These are phyloP conservation scores for Trypanosoma congolense DNA, from an alignment of 208 protist genomes.

Conservation along the genomic window DNA sequence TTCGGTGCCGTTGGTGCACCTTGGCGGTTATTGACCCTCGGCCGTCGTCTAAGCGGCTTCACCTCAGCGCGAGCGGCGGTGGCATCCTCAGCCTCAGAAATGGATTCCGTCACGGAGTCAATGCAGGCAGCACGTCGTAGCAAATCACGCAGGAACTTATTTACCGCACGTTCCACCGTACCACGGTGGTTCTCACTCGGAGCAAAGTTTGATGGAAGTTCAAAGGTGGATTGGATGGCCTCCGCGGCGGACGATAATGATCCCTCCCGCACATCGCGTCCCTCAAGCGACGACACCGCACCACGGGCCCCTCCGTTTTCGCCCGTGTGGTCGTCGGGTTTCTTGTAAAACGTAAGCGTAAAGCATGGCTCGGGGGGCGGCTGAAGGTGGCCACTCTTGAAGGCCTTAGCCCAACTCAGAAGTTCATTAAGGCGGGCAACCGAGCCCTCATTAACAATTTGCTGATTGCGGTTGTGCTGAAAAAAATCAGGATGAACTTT, in stretches of 20 bases:
- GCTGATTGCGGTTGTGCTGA: constrained; percentile 69
- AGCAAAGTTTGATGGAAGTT: constrained; percentile 70
- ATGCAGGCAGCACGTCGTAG: constrained; percentile 81
- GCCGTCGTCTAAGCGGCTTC: constrained; percentile 62
- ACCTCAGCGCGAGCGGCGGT: constrained; percentile 69
- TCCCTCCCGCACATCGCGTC: constrained; percentile 4
- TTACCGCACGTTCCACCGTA: constrained; percentile 75
- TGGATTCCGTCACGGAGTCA: constrained; percentile 69
- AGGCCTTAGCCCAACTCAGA: constrained; percentile 84
- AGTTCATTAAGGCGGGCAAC: constrained; percentile 90
- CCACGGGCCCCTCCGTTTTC: not conserved
- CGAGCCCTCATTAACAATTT: constrained; percentile 75
- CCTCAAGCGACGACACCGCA: constrained; percentile 15
- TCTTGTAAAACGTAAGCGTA: constrained; percentile 79
- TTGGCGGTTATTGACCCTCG: constrained; percentile 7
- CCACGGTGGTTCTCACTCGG: constrained; percentile 74
- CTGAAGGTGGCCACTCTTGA: constrained; percentile 67
- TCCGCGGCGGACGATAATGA: constrained; percentile 6
- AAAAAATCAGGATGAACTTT: constrained; percentile 93
- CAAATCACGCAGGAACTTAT: constrained; percentile 88
- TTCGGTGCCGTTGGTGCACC: constrained; percentile 23
- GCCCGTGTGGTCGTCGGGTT: constrained; percentile 34
- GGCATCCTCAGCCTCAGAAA: constrained; percentile 75
- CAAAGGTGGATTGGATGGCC: constrained; percentile 68
- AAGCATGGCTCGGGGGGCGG: constrained; percentile 73